phyloP scores from a whole-genome alignment of 192 early-diverging fungal species.

The Linnemannia zychae region DNA sequence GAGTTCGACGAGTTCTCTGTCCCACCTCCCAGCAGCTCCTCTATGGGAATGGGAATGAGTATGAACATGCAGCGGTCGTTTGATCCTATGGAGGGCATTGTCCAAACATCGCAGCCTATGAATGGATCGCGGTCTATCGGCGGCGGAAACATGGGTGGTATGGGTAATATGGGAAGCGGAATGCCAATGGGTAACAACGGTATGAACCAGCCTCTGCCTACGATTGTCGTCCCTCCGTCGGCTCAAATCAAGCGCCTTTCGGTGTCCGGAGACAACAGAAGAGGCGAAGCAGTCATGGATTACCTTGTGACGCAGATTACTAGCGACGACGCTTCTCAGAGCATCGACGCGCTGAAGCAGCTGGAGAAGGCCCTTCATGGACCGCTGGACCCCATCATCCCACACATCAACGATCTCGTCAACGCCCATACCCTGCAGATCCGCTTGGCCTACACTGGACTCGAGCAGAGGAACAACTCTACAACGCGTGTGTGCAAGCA shows the following conservation, averaged over 20 bases:
- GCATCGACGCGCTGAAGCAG: constrained; percentile 82
- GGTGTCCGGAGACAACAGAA: constrained; percentile 38
- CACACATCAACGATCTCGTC: constrained; percentile 75
- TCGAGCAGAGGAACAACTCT: constrained; percentile 63
- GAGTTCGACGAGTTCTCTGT: constrained; percentile 23
- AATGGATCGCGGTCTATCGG: constrained; percentile 37
- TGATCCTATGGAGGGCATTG: constrained; percentile 57
- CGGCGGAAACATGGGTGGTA: constrained; percentile 53
- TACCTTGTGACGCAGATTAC: constrained; percentile 78
- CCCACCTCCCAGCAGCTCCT: background rate
- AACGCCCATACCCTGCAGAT: constrained; percentile 81
- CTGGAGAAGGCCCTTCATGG: constrained; percentile 75
- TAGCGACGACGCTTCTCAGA: constrained; percentile 69
- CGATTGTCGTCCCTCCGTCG: constrained; percentile 45
- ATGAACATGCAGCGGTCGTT: constrained; percentile 39
- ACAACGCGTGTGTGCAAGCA: constrained; percentile 84
- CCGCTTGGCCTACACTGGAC: constrained; percentile 75
- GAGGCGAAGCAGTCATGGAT: constrained; percentile 71
- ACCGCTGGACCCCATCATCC: constrained; percentile 65
- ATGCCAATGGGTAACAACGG: constrained; percentile 12
- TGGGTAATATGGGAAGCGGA: constrained; percentile 21
- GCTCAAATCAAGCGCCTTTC: constrained; percentile 49
- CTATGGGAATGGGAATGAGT: background rate
- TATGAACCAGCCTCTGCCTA: constrained; percentile 24
- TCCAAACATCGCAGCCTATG: constrained; percentile 20